A percentile compares a stretch with the other conserved stretches of the same genome.
Evolutionary conservation across 768 basidiomycete genomes (phyloP).

Genomic region (Candolleomyces efflorescens): DNA sequence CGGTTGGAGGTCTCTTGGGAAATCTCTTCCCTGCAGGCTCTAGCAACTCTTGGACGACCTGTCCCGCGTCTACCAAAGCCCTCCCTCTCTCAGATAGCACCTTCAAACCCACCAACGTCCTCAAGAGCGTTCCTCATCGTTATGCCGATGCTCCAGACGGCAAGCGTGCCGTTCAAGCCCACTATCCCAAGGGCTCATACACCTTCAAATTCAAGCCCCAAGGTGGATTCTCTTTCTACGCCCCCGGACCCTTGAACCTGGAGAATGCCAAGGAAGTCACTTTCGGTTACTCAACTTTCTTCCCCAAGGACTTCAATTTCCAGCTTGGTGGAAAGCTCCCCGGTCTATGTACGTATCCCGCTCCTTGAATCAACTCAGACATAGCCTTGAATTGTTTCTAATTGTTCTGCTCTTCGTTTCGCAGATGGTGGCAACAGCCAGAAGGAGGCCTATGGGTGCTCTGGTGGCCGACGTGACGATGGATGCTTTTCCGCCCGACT

Average conservation of each 20-base stretch:
- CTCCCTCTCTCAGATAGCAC: constrained; percentile 41
- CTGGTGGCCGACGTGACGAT: constrained; percentile 56
- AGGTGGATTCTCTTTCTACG: constrained; percentile 74
- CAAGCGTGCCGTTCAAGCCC: constrained; percentile 45
- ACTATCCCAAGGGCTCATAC: constrained; percentile 56
- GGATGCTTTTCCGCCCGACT: constrained; percentile 61
- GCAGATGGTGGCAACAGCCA: constrained; percentile 54
- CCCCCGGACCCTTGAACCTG: constrained; percentile 56
- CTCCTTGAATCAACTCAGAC: too few species aligned
- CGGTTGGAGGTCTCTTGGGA: constrained; percentile 16
- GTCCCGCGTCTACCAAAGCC: constrained; percentile 27
- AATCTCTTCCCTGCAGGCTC: constrained; percentile 40
- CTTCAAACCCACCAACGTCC: constrained; percentile 36
- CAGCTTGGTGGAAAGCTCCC: constrained; percentile 70
- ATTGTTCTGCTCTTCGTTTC: constrained; percentile 9
- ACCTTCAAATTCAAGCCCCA: constrained; percentile 39
- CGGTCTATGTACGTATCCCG: constrained; percentile 51
- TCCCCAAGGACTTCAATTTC: constrained; percentile 58
- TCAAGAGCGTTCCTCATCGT: constrained; percentile 33
- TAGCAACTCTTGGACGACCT: constrained; percentile 43
- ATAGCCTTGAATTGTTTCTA: too few species aligned
- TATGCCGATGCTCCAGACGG: constrained; percentile 47
- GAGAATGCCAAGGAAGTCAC: constrained; percentile 64
- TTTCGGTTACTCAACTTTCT: constrained; percentile 59
- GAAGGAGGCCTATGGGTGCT: constrained; percentile 48